These are phyloP conservation scores for Panicum hallii DNA, from an alignment of 202 grass and related monocot genomes.

Conservation along the genomic window DNA sequence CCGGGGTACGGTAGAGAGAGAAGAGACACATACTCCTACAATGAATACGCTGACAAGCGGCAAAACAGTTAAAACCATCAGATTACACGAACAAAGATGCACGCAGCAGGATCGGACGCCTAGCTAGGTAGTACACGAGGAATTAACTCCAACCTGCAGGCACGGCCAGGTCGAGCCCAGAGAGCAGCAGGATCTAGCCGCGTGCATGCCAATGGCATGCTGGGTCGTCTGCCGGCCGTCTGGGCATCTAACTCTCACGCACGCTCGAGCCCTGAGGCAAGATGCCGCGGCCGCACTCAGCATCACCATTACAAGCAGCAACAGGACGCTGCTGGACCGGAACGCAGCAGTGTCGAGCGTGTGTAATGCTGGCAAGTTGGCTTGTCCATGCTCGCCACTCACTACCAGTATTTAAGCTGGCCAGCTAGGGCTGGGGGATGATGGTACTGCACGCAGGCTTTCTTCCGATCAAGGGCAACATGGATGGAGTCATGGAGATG, in stretches of 20 bases:
- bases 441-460: slow-evolving; percentile 34
- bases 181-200: too few species aligned
- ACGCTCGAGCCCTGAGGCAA: not conserved
- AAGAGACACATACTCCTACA: slow-evolving; percentile 21
- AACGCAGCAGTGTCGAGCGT: not conserved
- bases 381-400: slow-evolving; percentile 60
- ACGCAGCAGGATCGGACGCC: not conserved
- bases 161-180: too few species aligned
- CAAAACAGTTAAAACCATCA: slow-evolving; percentile 59
- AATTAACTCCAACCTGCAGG: slow-evolving; percentile 41
- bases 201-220: too few species aligned
- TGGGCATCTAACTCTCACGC: not conserved
- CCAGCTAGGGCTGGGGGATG: not conserved
- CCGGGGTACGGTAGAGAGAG: not conserved
- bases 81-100: slow-evolving; percentile 44
- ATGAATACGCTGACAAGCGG: slow-evolving; percentile 37
- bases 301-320: not conserved
- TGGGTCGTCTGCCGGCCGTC: not conserved
- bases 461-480: slow-evolving; percentile 34
- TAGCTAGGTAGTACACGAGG: not conserved
- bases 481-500: slow-evolving; percentile 4
- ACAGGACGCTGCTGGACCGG: not conserved
- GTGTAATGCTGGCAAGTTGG: slow-evolving; percentile 51
- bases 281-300: not conserved
- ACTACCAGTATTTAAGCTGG: slow-evolving; percentile 30